Evolutionary conservation across 345 rosid genomes (phyloP).

Genomic region (Aquilaria malaccensis): DNA sequence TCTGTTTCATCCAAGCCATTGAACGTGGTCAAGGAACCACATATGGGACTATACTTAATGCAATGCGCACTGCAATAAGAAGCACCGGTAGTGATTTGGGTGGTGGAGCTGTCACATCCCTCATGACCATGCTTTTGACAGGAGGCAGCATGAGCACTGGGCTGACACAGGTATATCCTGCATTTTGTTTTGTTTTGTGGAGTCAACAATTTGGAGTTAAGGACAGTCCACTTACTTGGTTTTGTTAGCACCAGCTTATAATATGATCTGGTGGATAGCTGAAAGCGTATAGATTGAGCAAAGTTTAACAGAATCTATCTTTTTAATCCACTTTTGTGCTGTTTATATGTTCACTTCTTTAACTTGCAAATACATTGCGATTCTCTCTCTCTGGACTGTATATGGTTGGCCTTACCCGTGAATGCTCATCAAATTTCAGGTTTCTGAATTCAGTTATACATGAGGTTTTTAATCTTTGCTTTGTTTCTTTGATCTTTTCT

Average conservation of each 20-base stretch:
- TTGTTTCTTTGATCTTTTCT: neutral
- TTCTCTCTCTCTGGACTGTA: neutral
- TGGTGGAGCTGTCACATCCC: conserved; percentile 60
- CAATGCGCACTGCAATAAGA: conserved; percentile 67
- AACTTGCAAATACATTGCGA: neutral
- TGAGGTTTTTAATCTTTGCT: neutral
- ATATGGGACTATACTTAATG: conserved; percentile 62
- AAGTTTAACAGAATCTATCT: no score
- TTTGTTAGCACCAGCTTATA: no score
- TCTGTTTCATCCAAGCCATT: conserved; percentile 81
- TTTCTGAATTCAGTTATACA: neutral
- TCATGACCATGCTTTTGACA: conserved; percentile 63
- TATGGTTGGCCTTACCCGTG: neutral
- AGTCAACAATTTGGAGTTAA: no score
- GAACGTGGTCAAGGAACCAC: conserved; percentile 61
- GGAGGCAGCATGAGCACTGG: conserved; percentile 57
- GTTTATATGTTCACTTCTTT: no score
- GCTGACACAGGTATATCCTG: conserved; percentile 50
- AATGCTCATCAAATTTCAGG: no score
- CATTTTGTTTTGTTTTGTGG: neutral
- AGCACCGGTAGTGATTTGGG: conserved; percentile 35
- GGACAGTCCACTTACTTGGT: no score
- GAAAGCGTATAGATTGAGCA: no score
- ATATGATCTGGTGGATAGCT: no score
- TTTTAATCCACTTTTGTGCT: no score